A percentile compares a stretch with the other conserved stretches of the same genome.
Evolutionary conservation across 495 filamentous ascomycete species (phyloP).

Genomic region (Penicillium parvum): DNA sequence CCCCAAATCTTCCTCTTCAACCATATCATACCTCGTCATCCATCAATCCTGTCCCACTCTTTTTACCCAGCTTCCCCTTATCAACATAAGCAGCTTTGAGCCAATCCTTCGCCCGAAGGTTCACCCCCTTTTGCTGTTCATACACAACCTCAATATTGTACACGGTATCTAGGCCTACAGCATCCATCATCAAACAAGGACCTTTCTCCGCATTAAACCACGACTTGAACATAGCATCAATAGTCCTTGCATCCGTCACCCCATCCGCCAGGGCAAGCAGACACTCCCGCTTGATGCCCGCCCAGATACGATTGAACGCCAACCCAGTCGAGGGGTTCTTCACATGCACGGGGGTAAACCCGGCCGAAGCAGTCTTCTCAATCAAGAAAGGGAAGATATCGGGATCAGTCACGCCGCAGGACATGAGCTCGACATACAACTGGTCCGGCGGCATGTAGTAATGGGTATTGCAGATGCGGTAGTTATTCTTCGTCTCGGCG

Average conservation of each 20-base stretch:
- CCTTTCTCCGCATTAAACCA: conserved; percentile 44
- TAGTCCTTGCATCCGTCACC: conserved; percentile 33
- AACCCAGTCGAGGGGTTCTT: conserved; percentile 44
- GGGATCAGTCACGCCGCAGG: conserved; percentile 38
- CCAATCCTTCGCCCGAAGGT: conserved; percentile 25
- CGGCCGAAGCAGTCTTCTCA: conserved; percentile 33
- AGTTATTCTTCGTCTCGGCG: conserved; percentile 25
- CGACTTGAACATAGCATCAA: conserved; percentile 43
- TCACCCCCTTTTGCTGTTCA: conserved; percentile 20
- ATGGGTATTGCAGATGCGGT: conserved; percentile 39
- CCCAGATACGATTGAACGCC: conserved; percentile 51
- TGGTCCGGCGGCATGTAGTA: conserved; percentile 47
- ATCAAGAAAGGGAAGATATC: conserved; percentile 42
- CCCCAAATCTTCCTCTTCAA: neutral
- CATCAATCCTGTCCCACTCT: conserved; percentile 21
- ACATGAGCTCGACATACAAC: conserved; percentile 46
- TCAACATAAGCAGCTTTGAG: conserved; percentile 35
- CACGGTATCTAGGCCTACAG: conserved; percentile 44
- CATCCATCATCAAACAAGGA: conserved; percentile 47
- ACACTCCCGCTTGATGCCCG: conserved; percentile 46
- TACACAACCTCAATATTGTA: conserved; percentile 36
- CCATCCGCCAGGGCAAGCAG: conserved; percentile 43
- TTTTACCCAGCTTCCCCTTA: conserved; percentile 39
- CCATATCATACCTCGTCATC: neutral
- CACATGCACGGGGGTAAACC: conserved; percentile 39